phyloP scores from a whole-genome alignment of 2,329 filamentous ascomycete species.

The Hawksworthiomyces lignivorus region DNA sequence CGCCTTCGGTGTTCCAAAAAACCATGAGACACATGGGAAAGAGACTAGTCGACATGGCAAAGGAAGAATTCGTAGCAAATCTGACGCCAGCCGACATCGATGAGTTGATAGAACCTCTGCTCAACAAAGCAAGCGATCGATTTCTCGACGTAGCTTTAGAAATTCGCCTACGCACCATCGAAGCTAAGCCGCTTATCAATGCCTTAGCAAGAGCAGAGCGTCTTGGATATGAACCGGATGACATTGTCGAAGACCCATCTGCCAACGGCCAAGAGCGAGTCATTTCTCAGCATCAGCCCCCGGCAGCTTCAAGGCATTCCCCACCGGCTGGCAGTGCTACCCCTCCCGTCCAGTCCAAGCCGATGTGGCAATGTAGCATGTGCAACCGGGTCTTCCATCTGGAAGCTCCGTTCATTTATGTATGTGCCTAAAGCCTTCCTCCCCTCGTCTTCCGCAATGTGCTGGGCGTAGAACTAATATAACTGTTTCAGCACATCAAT shows the following conservation, averaged over 20 bases:
- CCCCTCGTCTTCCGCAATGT: not conserved
- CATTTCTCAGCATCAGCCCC: conserved; percentile 18
- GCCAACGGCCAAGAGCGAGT: conserved; percentile 31
- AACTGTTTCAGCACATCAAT: conserved; percentile 1
- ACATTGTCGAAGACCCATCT: conserved; percentile 36
- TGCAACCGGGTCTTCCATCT: conserved; percentile 30
- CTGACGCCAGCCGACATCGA: conserved; percentile 36
- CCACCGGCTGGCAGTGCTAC: not conserved
- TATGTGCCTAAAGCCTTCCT: conserved; percentile 16
- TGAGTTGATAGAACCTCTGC: conserved; percentile 33
- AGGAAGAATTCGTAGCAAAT: conserved; percentile 33
- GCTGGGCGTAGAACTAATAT: too few species aligned
- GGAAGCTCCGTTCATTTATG: conserved; percentile 22
- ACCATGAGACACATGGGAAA: conserved; percentile 39
- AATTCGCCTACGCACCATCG: conserved; percentile 44
- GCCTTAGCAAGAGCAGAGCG: conserved; percentile 49
- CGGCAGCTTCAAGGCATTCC: too few species aligned
- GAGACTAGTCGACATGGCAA: conserved; percentile 33
- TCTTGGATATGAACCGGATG: conserved; percentile 45
- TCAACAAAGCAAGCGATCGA: conserved; percentile 36
- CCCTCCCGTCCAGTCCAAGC: not conserved
- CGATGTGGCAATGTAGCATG: conserved; percentile 16
- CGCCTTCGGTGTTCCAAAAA: conserved; percentile 26
- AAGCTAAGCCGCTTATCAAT: conserved; percentile 47
- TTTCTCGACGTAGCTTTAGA: conserved; percentile 49